phyloP scores from a whole-genome alignment of 1,284 basidiomycete genomes.

The Moesziomyces globuligerus region DNA sequence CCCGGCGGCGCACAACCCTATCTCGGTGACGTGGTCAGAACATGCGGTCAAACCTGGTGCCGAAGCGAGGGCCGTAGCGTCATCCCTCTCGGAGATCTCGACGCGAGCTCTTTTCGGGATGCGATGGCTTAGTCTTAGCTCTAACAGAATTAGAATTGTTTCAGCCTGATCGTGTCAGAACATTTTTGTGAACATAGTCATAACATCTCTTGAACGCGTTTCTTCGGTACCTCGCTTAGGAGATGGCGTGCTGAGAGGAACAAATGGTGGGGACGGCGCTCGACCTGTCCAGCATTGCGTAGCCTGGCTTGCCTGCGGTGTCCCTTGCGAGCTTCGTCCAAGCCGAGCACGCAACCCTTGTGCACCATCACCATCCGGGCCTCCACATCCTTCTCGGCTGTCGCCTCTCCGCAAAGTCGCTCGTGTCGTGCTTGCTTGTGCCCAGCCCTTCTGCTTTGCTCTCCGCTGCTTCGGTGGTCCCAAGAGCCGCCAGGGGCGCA shows the following conservation, averaged over 20 bases:
- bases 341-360: neutral
- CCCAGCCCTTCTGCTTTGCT: too few species aligned
- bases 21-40: too few species aligned
- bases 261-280: neutral
- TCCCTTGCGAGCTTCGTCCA: too few species aligned
- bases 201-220: too few species aligned
- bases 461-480: too few species aligned
- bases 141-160: too few species aligned
- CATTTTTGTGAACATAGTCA: neutral
- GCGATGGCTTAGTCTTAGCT: too few species aligned
- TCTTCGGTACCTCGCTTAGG: neutral
- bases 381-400: neutral
- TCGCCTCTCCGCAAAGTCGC: neutral
- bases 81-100: conserved; percentile 2
- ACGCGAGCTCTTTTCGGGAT: neutral
- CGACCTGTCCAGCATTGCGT: neutral
- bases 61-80: conserved; percentile 38
- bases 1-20: too few species aligned
- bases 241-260: neutral
- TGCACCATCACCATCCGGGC: neutral
- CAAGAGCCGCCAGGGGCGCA: neutral
- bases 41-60: conserved; percentile 6
- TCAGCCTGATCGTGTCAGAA: neutral
- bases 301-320: neutral
- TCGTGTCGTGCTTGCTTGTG: neutral